Conservation (phyloP, 2,329 filamentous ascomycete genomes). For the Boeremia exigua region DNA sequence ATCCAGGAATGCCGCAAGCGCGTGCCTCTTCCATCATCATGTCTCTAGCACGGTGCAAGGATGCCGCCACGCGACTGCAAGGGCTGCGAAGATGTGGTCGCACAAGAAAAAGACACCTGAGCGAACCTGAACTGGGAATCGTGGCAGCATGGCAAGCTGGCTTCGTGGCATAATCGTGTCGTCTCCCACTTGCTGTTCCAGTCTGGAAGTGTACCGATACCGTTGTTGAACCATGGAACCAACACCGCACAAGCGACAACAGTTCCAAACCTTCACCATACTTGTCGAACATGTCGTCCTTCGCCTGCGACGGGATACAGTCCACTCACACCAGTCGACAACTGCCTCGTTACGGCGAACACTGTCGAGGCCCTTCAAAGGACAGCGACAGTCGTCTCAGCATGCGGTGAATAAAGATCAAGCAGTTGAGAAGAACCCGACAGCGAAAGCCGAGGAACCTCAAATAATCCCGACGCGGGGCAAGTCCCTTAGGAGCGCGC, state of each 20-base stretch:
- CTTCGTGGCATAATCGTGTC: conserved; percentile 15
- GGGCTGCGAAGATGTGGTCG: conserved; percentile 13
- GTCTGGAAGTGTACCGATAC: conserved; percentile 1
- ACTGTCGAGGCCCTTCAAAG: conserved; percentile 14
- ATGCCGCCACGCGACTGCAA: conserved; percentile 21
- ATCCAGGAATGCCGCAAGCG: conserved; percentile 18
- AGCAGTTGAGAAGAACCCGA: neutral
- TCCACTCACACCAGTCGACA: conserved; percentile 6
- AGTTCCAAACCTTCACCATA: conserved; percentile 15
- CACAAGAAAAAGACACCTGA: conserved; percentile 17
- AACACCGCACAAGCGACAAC: conserved; percentile 15
- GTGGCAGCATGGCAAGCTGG: conserved; percentile 14
- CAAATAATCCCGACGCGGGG: neutral
- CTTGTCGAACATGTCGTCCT: conserved; percentile 18
- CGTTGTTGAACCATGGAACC: conserved; percentile 17
- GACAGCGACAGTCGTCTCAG: conserved; percentile 2
- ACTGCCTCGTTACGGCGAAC: conserved; percentile 9
- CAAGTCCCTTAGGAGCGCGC: conserved; percentile 1
- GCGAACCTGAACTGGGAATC: conserved; percentile 9
- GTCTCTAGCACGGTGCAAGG: conserved; percentile 18
- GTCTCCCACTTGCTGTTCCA: conserved; percentile 12
- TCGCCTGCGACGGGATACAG: conserved; percentile 13
- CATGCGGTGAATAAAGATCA: neutral
- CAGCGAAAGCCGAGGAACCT: neutral
- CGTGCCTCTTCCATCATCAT: conserved; percentile 18